A percentile compares a stretch with the other conserved stretches of the same genome.
Conservation (phyloP, 23 red algal species). For the Gracilaria domingensis region DNA sequence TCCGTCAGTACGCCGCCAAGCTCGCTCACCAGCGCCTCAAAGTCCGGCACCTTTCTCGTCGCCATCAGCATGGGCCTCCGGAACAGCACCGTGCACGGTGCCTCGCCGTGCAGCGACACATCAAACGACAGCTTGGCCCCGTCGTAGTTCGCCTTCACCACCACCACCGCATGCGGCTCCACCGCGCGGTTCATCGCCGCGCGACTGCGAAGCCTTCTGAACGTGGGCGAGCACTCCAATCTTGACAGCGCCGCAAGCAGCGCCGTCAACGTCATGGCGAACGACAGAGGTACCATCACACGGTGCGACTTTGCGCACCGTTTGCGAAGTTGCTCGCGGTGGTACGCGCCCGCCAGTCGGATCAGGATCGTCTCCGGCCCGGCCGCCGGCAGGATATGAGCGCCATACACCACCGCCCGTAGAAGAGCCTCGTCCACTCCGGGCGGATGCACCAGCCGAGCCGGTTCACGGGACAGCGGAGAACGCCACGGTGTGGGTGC, state of each 20-base stretch:
- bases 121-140: constrained; percentile 32
- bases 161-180: constrained; percentile 47
- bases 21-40: constrained; percentile 35
- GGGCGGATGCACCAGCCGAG: background rate
- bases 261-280: constrained; percentile 60
- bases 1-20: constrained; percentile 19
- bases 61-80: constrained; percentile 20
- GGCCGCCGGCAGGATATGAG: constrained; percentile 40
- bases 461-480: background rate
- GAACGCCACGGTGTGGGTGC: constrained; percentile 54
- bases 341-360: constrained; percentile 55
- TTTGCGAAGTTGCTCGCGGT: constrained; percentile 41
- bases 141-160: constrained; percentile 44
- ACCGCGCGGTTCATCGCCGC: background rate
- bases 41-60: constrained; percentile 37
- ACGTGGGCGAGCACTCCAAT: constrained; percentile 39
- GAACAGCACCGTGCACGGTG: constrained; percentile 62
- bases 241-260: constrained; percentile 35
- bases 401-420: constrained; percentile 35
- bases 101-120: constrained; percentile 49
- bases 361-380: constrained; percentile 41
- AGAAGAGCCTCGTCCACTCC: constrained; percentile 40
- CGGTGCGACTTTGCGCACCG: background rate
- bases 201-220: constrained; percentile 29
- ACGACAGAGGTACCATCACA: constrained; percentile 52